Evolutionary conservation across 2,329 filamentous ascomycete genomes (phyloP).

Genomic region (Stagonosporopsis vannaccii): DNA sequence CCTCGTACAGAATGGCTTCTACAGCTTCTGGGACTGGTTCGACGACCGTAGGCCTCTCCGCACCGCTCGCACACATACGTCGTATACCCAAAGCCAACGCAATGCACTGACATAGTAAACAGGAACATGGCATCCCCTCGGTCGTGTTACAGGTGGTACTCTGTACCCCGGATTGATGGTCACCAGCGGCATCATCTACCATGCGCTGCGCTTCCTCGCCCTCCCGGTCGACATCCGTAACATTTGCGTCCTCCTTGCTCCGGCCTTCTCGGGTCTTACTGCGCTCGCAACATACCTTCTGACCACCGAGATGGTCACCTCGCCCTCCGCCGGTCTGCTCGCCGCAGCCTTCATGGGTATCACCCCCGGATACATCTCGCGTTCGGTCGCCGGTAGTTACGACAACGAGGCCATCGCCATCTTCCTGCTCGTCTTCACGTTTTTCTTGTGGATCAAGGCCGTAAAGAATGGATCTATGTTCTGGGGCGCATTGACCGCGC

Average conservation of each 20-base stretch:
- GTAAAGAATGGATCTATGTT: conserved; percentile 95
- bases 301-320: conserved; percentile 97
- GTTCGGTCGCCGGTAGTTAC: conserved; percentile 97
- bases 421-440: conserved; percentile 97
- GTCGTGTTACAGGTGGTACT: conserved; percentile 97
- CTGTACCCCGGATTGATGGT: conserved; percentile 99
- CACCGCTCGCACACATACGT: conserved; percentile 7
- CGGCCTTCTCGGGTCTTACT: conserved; percentile 91
- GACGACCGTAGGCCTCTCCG: conserved; percentile 76
- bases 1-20: conserved; percentile 94
- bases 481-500: conserved; percentile 91
- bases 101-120: conserved; percentile 27
- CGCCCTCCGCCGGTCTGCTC: conserved; percentile 90
- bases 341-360: conserved; percentile 98
- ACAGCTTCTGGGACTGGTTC: conserved; percentile 99
- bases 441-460: conserved; percentile 99
- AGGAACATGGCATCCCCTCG: conserved; percentile 98
- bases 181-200: conserved; percentile 96
- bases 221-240: conserved; percentile 98
- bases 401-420: conserved; percentile 99
- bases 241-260: conserved; percentile 95
- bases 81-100: not conserved
- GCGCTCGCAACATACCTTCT: conserved; percentile 92
- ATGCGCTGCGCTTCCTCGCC: conserved; percentile 84
- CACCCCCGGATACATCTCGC: conserved; percentile 94